Conservation (phyloP, 1,139 yeast species). For the Taphrina wiesneri region DNA sequence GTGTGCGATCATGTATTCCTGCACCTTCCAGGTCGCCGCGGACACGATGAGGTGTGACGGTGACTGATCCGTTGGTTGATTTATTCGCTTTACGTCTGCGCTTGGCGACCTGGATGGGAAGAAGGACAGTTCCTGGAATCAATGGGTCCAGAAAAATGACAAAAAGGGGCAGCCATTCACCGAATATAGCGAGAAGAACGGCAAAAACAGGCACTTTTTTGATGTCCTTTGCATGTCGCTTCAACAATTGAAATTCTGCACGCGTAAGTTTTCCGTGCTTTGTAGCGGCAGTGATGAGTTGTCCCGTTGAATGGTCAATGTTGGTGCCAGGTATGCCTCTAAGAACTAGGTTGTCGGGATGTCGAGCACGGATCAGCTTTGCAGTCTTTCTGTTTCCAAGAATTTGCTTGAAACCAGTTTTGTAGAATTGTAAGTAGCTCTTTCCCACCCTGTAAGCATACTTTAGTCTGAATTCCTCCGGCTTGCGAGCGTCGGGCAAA, state of each 20-base stretch:
- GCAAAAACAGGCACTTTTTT: conserved; percentile 27
- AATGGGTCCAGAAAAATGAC: conserved; percentile 24
- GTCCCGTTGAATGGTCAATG: conserved; percentile 7
- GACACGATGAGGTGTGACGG: background rate
- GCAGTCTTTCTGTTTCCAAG: conserved; percentile 21
- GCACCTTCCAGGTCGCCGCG: conserved; percentile 10
- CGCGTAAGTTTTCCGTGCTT: background rate
- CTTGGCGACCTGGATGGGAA: conserved; percentile 6
- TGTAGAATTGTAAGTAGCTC: conserved; percentile 27
- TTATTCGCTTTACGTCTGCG: conserved; percentile 8
- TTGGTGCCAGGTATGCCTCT: background rate
- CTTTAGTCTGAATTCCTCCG: background rate
- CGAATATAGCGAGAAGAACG: conserved; percentile 16
- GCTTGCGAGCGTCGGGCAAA: conserved; percentile 12
- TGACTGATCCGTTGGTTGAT: background rate
- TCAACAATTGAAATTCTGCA: conserved; percentile 22
- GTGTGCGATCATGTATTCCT: conserved; percentile 19
- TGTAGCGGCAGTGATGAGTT: background rate
- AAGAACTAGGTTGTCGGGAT: background rate
- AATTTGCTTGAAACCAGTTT: conserved; percentile 29
- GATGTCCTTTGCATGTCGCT: conserved; percentile 20
- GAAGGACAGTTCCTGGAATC: conserved; percentile 25
- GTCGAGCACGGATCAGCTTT: conserved; percentile 1
- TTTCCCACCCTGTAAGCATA: conserved; percentile 10
- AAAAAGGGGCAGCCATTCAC: conserved; percentile 32